Evolutionary conservation across 441 rosid genomes (phyloP).

Genomic region (Macaranga tanarius): DNA sequence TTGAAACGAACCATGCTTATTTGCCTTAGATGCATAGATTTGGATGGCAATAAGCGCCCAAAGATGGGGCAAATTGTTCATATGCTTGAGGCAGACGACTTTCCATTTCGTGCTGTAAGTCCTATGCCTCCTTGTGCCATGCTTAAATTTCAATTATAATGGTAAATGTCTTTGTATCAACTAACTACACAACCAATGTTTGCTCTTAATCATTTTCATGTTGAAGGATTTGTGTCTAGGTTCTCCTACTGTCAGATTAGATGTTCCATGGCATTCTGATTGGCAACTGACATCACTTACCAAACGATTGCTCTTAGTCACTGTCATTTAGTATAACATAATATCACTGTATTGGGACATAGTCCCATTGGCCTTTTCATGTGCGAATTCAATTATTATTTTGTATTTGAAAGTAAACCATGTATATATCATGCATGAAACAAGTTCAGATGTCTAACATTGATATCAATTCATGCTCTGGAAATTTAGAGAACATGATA

Average conservation of each 20-base stretch:
- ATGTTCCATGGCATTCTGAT: background rate
- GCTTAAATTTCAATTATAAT: background rate
- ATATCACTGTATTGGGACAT: too few species aligned
- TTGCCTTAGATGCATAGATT: slow-evolving; percentile 90
- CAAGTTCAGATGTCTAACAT: background rate
- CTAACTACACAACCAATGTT: background rate
- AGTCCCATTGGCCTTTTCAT: too few species aligned
- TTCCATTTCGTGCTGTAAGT: slow-evolving; percentile 80
- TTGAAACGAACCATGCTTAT: slow-evolving; percentile 69
- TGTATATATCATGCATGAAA: too few species aligned
- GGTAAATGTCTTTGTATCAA: background rate
- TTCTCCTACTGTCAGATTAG: background rate
- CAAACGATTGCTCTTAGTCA: background rate
- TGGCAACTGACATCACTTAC: background rate
- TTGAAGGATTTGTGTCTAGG: background rate
- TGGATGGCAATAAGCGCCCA: slow-evolving; percentile 80
- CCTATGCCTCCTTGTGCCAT: background rate
- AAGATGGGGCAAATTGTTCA: slow-evolving; percentile 97
- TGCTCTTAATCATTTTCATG: background rate
- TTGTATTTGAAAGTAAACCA: too few species aligned
- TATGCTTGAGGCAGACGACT: slow-evolving; percentile 92
- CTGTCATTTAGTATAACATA: too few species aligned
- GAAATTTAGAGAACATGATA: background rate
- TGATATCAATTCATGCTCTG: background rate
- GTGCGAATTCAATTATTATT: too few species aligned